phyloP scores from a whole-genome alignment of 2,329 filamentous ascomycete genomes.

The Xylaria sp. region DNA sequence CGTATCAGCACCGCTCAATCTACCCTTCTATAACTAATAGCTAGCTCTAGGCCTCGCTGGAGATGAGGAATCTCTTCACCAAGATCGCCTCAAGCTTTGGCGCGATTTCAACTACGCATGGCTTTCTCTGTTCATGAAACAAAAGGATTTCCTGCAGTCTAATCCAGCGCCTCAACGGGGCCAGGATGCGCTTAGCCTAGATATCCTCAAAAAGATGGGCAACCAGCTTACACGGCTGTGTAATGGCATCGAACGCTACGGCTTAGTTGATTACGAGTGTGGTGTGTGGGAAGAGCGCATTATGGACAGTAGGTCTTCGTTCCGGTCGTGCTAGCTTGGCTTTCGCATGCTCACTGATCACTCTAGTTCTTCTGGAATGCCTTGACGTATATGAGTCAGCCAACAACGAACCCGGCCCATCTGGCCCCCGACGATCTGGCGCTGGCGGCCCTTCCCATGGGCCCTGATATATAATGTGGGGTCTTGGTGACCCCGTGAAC shows the following conservation, averaged over 20 bases:
- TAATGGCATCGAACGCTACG: constrained; percentile 85
- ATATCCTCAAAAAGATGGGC: constrained; percentile 77
- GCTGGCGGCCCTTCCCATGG: constrained; percentile 28
- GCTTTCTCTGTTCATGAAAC: constrained; percentile 81
- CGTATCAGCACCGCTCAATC: constrained; percentile 35
- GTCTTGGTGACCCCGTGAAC: background rate
- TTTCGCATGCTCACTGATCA: constrained; percentile 20
- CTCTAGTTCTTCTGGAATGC: constrained; percentile 44
- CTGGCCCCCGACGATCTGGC: constrained; percentile 30
- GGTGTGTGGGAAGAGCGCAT: constrained; percentile 96
- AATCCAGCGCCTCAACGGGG: constrained; percentile 61
- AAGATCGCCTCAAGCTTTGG: constrained; percentile 84
- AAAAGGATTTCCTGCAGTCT: constrained; percentile 74
- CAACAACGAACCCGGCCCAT: constrained; percentile 43
- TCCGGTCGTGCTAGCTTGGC: background rate
- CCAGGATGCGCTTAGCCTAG: constrained; percentile 69
- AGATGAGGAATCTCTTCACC: constrained; percentile 78
- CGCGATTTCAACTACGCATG: constrained; percentile 93
- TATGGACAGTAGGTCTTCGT: constrained; percentile 68
- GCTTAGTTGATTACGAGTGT: constrained; percentile 97
- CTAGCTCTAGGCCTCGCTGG: constrained; percentile 72
- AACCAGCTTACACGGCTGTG: constrained; percentile 82
- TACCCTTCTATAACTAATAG: constrained; percentile 30
- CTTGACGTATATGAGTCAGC: constrained; percentile 52
- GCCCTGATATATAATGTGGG: no score